These are phyloP conservation scores for Penicillium sp. DNA, from an alignment of 2,329 filamentous ascomycete species.

Conservation along the genomic window DNA sequence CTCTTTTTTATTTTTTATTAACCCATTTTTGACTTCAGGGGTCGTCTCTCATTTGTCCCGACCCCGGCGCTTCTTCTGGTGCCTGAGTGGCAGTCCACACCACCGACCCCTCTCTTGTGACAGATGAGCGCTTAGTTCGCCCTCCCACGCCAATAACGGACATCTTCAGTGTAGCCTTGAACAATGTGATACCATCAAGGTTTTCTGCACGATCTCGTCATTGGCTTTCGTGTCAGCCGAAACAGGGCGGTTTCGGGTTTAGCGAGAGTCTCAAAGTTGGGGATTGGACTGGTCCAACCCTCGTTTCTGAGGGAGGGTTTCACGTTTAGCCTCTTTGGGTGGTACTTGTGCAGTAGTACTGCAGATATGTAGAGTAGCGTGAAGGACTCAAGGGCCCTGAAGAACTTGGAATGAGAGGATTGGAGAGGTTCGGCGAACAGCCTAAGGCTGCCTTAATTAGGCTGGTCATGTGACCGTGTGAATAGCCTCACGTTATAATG, in stretches of 20 bases:
- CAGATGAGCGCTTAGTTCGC: slow-evolving; percentile 11
- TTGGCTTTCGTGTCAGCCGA: background rate
- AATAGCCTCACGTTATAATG: background rate
- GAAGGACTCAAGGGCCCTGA: no score
- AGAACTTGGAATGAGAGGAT: background rate
- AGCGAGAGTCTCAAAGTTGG: background rate
- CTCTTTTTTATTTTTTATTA: background rate
- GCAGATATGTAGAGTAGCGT: background rate
- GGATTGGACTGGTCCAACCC: slow-evolving; percentile 4
- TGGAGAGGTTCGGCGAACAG: background rate
- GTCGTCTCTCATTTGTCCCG: slow-evolving; percentile 2
- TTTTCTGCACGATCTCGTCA: background rate
- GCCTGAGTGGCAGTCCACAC: slow-evolving; percentile 1
- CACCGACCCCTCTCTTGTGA: slow-evolving; percentile 4
- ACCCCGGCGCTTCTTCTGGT: slow-evolving; percentile 8
- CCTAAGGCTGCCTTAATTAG: slow-evolving; percentile 2
- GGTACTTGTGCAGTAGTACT: background rate
- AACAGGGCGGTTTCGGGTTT: slow-evolving; percentile 8
- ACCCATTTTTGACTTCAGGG: background rate
- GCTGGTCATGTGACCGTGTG: slow-evolving; percentile 1
- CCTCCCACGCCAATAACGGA: slow-evolving; percentile 2
- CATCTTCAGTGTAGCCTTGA: background rate
- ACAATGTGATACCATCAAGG: slow-evolving; percentile 1
- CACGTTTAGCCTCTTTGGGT: background rate
- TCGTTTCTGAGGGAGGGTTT: background rate